Evolutionary conservation across 345 rosid genomes (phyloP).

Genomic region (Heritiera littoralis): DNA sequence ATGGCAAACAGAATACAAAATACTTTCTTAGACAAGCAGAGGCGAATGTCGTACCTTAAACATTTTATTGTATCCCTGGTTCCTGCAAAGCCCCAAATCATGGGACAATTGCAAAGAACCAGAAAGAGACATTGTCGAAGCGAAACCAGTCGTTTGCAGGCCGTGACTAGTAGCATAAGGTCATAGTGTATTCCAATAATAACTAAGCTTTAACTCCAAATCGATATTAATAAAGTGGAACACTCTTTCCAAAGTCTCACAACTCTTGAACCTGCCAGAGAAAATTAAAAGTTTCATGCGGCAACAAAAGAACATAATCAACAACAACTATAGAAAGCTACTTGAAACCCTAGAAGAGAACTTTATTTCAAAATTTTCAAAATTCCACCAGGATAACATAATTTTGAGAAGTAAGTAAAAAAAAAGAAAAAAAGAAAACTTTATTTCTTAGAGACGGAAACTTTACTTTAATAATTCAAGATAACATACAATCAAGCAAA

Average conservation of each 20-base stretch:
- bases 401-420: neutral
- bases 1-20: neutral
- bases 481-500: neutral
- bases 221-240: neutral
- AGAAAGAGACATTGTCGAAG: conserved; percentile 50
- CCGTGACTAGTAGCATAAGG: conserved; percentile 31
- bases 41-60: conserved; percentile 37
- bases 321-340: neutral
- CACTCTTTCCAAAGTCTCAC: neutral
- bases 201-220: neutral
- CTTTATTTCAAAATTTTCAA: neutral
- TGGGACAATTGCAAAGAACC: conserved; percentile 73
- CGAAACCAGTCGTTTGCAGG: conserved; percentile 23
- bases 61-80: conserved; percentile 40
- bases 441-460: neutral
- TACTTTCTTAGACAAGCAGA: neutral
- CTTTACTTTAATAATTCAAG: neutral
- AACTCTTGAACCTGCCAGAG: conserved; percentile 24
- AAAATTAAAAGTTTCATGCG: neutral
- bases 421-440: neutral
- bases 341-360: conserved; percentile 7
- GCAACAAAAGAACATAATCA: neutral
- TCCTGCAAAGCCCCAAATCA: conserved; percentile 68
- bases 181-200: conserved; percentile 26
- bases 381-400: neutral